Evolutionary conservation across 352 stramenopile species (phyloP), one percentile per base, ranked within the genome.

Genomic region (Phytophthora ohioensis): DNA sequence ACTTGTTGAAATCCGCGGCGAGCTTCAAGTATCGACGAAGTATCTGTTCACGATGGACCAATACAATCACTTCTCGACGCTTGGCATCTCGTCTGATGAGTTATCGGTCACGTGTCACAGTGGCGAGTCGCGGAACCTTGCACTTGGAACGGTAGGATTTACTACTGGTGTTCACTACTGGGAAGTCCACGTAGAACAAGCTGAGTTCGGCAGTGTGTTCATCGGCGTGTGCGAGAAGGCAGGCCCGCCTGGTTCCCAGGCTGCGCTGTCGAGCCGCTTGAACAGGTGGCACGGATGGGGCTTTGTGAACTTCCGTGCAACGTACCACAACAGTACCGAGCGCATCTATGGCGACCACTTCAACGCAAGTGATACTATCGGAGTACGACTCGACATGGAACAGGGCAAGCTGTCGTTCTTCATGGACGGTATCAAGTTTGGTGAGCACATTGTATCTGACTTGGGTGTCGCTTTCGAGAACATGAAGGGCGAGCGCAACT

Each of bases 381-480:
- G 98, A 41, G 98, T 99, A 5, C 85, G 99, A 60, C 86, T 99
- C 10, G 97, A 99, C 82, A 99, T 99, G 85, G 97, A 99, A 69
- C 87, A 94, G 73, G 98, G 98, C 38, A 98, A 97, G 52, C 73
- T 99, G 45, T 95, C 93, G 39, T 99, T 99, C 76, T 99, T 99
- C 63, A 98, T 98, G 85, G 98, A 99, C 73, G 97, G 97, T 17
- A 95, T 99, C 52, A 99, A 99, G 77, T 99, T 99, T 84, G 97
- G 97, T n/a, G 97, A 99, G 75, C 97, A 99, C 69, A 98, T 99
- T 58, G 85, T 99, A 35, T 98, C 97, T 54, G 97, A 99, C 77
- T 82, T 99, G 15, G 98, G 98, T 13, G 97, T 98, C 67, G 97
- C 98, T 3, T 99, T 99, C 74, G 95, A 99, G 57, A 97, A 97